Evolutionary conservation across 179 eudicot genomes (phyloP), one percentile per base, ranked within the genome.

Genomic region (Amaranthus tricolor): DNA sequence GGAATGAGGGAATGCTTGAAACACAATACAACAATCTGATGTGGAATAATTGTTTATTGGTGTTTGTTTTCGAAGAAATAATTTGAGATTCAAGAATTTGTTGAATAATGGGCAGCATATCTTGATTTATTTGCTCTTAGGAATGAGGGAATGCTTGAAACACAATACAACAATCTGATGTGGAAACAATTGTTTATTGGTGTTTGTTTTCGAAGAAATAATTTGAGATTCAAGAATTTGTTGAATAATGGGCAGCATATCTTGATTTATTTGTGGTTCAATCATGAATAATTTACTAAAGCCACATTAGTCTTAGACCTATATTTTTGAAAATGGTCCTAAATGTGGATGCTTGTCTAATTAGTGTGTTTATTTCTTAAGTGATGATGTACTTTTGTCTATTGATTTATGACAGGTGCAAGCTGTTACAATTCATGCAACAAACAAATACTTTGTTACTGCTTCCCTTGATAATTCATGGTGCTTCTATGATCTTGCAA

Each of bases 401-500:
- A 61, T 52, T 49, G 9, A 70, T 66, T 21, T 66, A 63, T 76
- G 73, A 69, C 89, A 95, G 99, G 99, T 95, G 68, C 96, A 88
- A 89, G 96, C 97, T 21, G 97, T 95, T 74, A 89, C 99, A 1
- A 74, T 95, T 74, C 97, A 95, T 78, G 91, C 97, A 73, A 95
- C 97, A 76, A 88, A 89, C 72, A 90, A 89, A 66, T 95, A 90
- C 78, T 87, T 93, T 66, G 98, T 90, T 64, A 80, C 92, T 16
- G 99, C 96, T 77, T 95, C 99, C 47, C 96, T 93, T 76, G 99
- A 95, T 80, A 90, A 77, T 70, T 81, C 97, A 17, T 95, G 99
- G 99, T 95, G 97, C 85, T 95, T 95, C 78, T 95, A 92, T 74
- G 97, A 95, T 76, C 85, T 95, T 74, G 79, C 90, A 67, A 86